Percentiles rank a stretch among this genome's conserved stretches.
Conservation (phyloP, 2,329 filamentous ascomycete genomes). For the Arachnomyces sp. region DNA sequence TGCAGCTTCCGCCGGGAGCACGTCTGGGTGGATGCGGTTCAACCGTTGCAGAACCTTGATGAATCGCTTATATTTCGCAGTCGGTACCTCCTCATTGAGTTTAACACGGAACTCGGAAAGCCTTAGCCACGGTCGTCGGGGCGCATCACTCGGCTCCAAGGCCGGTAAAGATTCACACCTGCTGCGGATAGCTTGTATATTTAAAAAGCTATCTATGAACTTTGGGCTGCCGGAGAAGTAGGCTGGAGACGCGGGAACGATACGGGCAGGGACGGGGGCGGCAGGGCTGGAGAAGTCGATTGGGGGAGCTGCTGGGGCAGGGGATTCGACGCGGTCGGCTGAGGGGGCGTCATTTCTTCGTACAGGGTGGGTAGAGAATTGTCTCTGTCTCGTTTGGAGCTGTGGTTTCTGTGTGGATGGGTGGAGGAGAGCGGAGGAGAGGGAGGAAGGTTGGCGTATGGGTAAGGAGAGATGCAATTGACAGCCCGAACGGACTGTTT, state of each 20-base stretch:
- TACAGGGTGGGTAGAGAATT: constrained; percentile 13
- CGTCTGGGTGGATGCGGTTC: constrained; percentile 71
- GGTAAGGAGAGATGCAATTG: constrained; percentile 26
- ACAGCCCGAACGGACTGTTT: constrained; percentile 22
- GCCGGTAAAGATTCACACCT: constrained; percentile 67
- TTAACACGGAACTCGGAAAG: constrained; percentile 64
- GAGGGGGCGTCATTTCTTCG: constrained; percentile 21
- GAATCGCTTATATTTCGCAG: constrained; percentile 69
- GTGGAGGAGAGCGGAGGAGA: constrained; percentile 11
- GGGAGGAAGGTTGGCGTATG: constrained; percentile 27
- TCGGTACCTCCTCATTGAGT: constrained; percentile 63
- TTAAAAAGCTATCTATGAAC: constrained; percentile 78
- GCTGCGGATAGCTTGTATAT: constrained; percentile 61
- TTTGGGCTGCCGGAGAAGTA: constrained; percentile 83
- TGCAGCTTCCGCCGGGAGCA: constrained; percentile 64
- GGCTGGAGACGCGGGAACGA: constrained; percentile 78
- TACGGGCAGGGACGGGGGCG: constrained; percentile 52
- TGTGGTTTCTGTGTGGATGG: not conserved
- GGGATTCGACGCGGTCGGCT: constrained; percentile 3
- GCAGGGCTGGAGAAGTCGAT: constrained; percentile 25
- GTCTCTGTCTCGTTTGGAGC: constrained; percentile 10
- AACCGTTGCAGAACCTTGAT: constrained; percentile 67
- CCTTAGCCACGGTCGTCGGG: constrained; percentile 72
- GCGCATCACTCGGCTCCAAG: constrained; percentile 56
- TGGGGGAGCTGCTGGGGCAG: constrained; percentile 22